Base-by-base conservation (phyloP, 2,329 filamentous ascomycete species). In the Penicillium corylophilum region DNA sequence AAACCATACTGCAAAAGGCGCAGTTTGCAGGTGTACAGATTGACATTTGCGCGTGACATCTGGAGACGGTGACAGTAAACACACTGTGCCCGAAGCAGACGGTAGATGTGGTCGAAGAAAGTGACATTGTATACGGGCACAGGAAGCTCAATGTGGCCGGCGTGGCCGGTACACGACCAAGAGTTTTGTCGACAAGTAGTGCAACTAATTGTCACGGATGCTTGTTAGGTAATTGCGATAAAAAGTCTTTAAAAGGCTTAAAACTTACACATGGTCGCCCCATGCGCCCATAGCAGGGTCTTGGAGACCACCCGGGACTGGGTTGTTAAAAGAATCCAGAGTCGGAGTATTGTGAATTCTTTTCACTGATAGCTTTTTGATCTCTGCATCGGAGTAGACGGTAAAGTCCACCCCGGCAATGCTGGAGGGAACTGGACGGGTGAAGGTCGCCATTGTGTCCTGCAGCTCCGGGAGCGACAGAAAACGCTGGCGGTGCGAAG, bases 101-200 rank as follows among this genome's bases (percentile, higher is more conserved):
- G 87, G 57, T 95, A 83, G 46, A 92, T 82, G 71, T 96, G 92
- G 68, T 96, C 92, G 79, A 99, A 88, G 67, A 96, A 97, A 2
- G 91, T 88, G n/a, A 93, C 90, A 72, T 99, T 93, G 71, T 97
- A 99, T 46, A 96, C 89, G 42, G 89, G 90, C 12, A 92, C 87
- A 13, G 94, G 92, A 12, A 99, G 85, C 64, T 96, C 90, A 70
- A 99, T 95, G 69, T 99, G 94, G 47, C 94, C 95, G 53, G 88
- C 83, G 76, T 99, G 95, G 51, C 95, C 95, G 6, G 93, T 90
- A 70, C 95, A 99, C 63, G 83, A 83, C 67, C 85, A 82, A 55
- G 86, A 86, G 66, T 86, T 88, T 60, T 95, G 81, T 62, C 93
- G 90, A 76, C 94, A 99, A 71, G 94, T 99, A 64, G 90, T 82